These are phyloP conservation scores for Centaurea solstitialis DNA, from an alignment of 129 eudicot genomes.

Conservation along the genomic window DNA sequence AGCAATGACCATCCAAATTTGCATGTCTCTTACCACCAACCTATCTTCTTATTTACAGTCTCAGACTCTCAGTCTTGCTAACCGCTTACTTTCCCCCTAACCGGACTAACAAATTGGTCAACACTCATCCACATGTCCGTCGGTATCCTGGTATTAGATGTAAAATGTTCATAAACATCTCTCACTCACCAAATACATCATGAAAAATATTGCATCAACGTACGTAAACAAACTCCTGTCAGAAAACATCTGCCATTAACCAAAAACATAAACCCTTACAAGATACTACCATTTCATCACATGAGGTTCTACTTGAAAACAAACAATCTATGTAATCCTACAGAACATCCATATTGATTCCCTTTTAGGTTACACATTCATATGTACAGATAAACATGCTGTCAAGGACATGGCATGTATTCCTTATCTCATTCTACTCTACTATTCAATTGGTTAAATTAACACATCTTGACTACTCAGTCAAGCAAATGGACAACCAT, in stretches of 20 bases:
- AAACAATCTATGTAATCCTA: not conserved
- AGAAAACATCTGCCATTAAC: not conserved
- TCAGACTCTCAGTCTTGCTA: not conserved
- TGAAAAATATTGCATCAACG: not conserved
- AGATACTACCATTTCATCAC: conserved; percentile 1
- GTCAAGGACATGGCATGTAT: not conserved
- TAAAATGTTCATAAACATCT: not conserved
- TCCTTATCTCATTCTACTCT: not conserved
- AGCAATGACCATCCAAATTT: not conserved
- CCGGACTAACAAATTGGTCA: not conserved
- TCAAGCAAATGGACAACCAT: not conserved
- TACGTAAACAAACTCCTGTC: not conserved
- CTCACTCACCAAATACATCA: not conserved
- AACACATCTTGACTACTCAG: not conserved
- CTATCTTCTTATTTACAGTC: not conserved
- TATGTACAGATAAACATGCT: not conserved
- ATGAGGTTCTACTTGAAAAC: not conserved
- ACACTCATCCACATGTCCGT: not conserved
- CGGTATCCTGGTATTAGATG: not conserved
- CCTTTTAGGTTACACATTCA: not conserved
- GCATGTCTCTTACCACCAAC: not conserved
- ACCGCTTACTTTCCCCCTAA: not conserved
- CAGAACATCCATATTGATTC: no score
- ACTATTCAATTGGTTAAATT: not conserved
- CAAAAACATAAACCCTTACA: not conserved